These are phyloP conservation scores for Aurantiochytrium sp. DNA, from an alignment of 108 stramenopile species.

Conservation along the genomic window DNA sequence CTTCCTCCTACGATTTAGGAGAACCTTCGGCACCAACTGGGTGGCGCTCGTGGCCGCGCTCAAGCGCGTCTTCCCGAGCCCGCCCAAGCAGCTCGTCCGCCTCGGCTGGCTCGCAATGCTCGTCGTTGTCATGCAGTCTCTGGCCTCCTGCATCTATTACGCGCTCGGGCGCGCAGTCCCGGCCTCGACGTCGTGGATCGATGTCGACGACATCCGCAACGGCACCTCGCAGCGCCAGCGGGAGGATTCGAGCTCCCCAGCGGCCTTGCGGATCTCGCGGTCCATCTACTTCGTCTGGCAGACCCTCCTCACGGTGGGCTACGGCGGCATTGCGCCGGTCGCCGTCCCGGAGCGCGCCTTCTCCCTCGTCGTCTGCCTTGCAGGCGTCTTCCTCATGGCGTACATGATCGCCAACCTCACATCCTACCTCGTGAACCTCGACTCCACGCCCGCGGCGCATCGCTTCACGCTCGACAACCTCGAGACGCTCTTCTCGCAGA, in stretches of 20 bases:
- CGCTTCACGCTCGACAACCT: neutral
- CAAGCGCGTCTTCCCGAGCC: neutral
- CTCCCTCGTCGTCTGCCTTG: neutral
- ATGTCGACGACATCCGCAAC: neutral
- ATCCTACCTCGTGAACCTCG: neutral
- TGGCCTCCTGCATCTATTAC: neutral
- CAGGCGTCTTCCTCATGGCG: neutral
- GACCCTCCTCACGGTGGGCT: neutral
- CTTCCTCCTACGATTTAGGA: neutral
- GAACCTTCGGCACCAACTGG: neutral
- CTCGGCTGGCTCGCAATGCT: neutral
- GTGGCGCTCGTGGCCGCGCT: neutral
- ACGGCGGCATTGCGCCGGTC: neutral
- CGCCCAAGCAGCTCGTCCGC: neutral
- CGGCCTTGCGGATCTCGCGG: neutral
- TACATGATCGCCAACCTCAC: slow-evolving; percentile 6
- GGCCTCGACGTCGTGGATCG: neutral
- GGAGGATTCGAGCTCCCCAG: neutral
- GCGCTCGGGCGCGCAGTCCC: neutral
- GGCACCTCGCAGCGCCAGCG: neutral
- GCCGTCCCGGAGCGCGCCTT: neutral
- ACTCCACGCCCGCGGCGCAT: neutral
- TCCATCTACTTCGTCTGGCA: neutral
- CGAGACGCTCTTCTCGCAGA: neutral
- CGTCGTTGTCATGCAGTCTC: neutral